These are phyloP conservation scores for Pholiota conissans DNA, from an alignment of 768 basidiomycete species.

Conservation along the genomic window DNA sequence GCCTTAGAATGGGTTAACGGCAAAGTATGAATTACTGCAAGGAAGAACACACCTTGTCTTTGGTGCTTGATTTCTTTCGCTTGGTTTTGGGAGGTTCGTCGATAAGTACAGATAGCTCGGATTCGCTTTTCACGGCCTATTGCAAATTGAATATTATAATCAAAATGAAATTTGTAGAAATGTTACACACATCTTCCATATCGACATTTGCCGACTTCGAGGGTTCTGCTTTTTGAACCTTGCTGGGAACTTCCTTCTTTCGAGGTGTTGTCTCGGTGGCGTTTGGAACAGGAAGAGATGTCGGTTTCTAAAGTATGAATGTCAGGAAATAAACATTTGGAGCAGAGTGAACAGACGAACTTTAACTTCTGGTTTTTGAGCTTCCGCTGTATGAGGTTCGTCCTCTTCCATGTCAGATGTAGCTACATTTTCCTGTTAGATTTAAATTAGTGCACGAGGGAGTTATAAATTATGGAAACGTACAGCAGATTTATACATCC, in stretches of 20 bases:
- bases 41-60: conserved; percentile 21
- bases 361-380: neutral
- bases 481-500: neutral
- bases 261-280: conserved; percentile 6
- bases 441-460: no score
- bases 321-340: no score
- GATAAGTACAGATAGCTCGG: conserved; percentile 59
- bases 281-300: neutral
- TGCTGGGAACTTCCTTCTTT: neutral
- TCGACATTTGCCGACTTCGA: neutral
- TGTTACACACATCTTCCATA: conserved; percentile 4
- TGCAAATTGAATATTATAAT: neutral
- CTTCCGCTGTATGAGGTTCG: conserved; percentile 16
- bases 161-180: neutral
- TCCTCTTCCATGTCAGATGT: conserved; percentile 40
- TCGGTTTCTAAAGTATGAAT: neutral
- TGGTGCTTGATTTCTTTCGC: conserved; percentile 32
- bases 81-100: conserved; percentile 56
- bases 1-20: neutral
- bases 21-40: neutral
- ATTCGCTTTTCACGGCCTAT: conserved; percentile 43
- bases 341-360: conserved; percentile 1
- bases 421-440: conserved; percentile 26
- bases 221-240: neutral
- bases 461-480: neutral